Percentiles rank a stretch among this genome's conserved stretches.
These are phyloP conservation scores for Fusarium sp. DNA, from an alignment of 2,329 filamentous ascomycete genomes.

Conservation along the genomic window DNA sequence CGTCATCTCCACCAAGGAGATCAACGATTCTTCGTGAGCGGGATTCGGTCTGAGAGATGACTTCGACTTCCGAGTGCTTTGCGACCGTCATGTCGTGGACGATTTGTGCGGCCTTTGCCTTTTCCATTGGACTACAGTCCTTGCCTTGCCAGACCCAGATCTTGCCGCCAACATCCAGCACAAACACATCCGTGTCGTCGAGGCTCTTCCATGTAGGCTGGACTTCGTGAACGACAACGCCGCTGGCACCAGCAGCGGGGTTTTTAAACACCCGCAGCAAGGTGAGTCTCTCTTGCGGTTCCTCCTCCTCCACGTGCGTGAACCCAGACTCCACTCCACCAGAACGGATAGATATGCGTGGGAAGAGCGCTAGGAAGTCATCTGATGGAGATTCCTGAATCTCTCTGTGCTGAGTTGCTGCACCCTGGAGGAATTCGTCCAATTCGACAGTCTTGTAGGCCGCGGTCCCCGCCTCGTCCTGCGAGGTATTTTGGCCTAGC, in stretches of 20 bases:
- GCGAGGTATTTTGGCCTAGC: constrained; percentile 72
- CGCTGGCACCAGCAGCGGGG: constrained; percentile 57
- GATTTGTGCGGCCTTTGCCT: constrained; percentile 74
- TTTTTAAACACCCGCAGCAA: constrained; percentile 73
- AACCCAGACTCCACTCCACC: constrained; percentile 73
- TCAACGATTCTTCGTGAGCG: constrained; percentile 65
- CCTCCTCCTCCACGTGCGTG: constrained; percentile 66
- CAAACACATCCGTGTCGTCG: constrained; percentile 74
- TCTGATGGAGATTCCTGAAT: constrained; percentile 68
- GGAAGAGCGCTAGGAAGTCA: constrained; percentile 70
- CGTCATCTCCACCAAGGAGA: constrained; percentile 62
- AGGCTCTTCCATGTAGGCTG: constrained; percentile 70
- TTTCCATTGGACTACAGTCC: constrained; percentile 74
- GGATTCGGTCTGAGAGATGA: constrained; percentile 70
- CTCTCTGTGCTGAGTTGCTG: constrained; percentile 73
- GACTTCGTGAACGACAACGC: constrained; percentile 72
- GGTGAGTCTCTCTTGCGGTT: constrained; percentile 57
- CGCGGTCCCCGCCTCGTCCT: constrained; percentile 75
- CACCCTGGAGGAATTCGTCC: constrained; percentile 72
- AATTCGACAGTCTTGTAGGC: constrained; percentile 79
- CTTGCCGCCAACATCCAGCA: constrained; percentile 71
- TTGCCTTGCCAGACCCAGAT: constrained; percentile 78
- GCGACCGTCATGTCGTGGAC: constrained; percentile 72
- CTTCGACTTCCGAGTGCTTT: constrained; percentile 73
- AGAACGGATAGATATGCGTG: constrained; percentile 66